phyloP scores from a whole-genome alignment of 2,329 filamentous ascomycete genomes.

The Emydomyces testavorans region DNA sequence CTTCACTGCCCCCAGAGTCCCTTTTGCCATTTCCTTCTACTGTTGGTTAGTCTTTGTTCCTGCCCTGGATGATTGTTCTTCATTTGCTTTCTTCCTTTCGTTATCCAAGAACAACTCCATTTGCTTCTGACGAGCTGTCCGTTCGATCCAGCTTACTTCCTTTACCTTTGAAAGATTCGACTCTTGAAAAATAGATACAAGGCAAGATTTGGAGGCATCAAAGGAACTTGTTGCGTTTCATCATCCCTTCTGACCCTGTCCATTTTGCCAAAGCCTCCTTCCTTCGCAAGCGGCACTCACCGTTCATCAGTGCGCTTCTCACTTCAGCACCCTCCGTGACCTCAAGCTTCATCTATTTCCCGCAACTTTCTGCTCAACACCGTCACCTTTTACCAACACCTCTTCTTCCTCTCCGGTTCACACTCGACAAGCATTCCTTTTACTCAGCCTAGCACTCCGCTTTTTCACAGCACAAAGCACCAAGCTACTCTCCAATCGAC shows the following conservation, averaged over 20 bases:
- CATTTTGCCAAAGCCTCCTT: constrained; percentile 17
- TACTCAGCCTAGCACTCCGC: constrained; percentile 11
- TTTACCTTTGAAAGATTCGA: not conserved
- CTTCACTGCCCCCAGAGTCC: no score
- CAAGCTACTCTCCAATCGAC: constrained; percentile 22
- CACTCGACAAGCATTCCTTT: constrained; percentile 8
- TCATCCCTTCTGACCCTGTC: constrained; percentile 19
- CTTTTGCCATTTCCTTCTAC: constrained; percentile 8
- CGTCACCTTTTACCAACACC: constrained; percentile 9
- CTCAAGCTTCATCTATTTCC: constrained; percentile 6
- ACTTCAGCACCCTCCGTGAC: constrained; percentile 25
- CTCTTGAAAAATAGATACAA: constrained; percentile 7
- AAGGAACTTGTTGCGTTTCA: constrained; percentile 8
- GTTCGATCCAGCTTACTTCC: not conserved
- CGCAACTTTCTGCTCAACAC: constrained; percentile 10
- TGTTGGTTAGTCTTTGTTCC: not conserved
- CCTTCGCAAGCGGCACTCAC: constrained; percentile 16
- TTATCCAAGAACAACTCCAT: not conserved
- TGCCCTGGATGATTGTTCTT: not conserved
- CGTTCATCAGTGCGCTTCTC: constrained; percentile 26
- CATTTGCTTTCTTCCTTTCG: not conserved
- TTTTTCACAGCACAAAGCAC: constrained; percentile 13
- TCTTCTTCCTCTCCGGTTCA: constrained; percentile 18
- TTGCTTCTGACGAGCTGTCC: not conserved
- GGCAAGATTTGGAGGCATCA: constrained; percentile 4